Percentiles rank a stretch among this genome's conserved stretches.
Evolutionary conservation across 2,329 filamentous ascomycete species (phyloP).

Genomic region (Boeremia exigua): DNA sequence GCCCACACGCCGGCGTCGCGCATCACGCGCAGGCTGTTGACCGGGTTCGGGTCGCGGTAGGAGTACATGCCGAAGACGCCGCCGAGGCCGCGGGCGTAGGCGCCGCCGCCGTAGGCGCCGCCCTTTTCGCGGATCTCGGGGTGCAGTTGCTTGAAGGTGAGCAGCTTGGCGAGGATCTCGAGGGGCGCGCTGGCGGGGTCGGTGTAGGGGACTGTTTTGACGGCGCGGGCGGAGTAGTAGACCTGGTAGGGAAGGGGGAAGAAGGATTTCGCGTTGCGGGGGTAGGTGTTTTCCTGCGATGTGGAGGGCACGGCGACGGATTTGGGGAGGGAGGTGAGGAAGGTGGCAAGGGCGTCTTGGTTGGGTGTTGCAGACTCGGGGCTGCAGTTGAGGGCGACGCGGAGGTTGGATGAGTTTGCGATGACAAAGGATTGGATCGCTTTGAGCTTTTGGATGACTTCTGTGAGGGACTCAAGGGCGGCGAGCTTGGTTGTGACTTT

Average conservation of each 20-base stretch:
- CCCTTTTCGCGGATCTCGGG: conserved; percentile 98
- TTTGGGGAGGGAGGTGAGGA: conserved; percentile 67
- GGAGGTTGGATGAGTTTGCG: conserved; percentile 69
- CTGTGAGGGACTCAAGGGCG: conserved; percentile 73
- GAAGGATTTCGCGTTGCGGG: conserved; percentile 71
- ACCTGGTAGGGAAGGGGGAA: conserved; percentile 97
- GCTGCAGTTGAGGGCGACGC: conserved; percentile 86
- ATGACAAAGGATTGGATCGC: conserved; percentile 81
- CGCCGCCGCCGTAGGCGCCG: conserved; percentile 92
- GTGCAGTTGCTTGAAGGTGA: conserved; percentile 96
- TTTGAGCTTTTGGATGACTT: conserved; percentile 84
- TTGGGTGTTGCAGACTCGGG: conserved; percentile 74
- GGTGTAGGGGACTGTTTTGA: conserved; percentile 85
- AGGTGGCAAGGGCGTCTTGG: conserved; percentile 71
- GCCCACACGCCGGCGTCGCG: conserved; percentile 82
- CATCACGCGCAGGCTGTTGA: conserved; percentile 88
- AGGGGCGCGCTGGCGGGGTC: conserved; percentile 77
- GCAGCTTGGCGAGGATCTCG: conserved; percentile 85
- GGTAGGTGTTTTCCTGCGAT: conserved; percentile 45
- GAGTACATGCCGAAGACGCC: conserved; percentile 94
- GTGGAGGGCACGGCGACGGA: conserved; percentile 37
- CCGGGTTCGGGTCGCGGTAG: conserved; percentile 94
- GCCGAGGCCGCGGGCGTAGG: conserved; percentile 78
- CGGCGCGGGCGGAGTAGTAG: conserved; percentile 84
- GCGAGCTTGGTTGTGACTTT: conserved; percentile 82